Evolutionary conservation across 208 protist species (phyloP).

Genomic region (Jaenimonas drosophilae): DNA sequence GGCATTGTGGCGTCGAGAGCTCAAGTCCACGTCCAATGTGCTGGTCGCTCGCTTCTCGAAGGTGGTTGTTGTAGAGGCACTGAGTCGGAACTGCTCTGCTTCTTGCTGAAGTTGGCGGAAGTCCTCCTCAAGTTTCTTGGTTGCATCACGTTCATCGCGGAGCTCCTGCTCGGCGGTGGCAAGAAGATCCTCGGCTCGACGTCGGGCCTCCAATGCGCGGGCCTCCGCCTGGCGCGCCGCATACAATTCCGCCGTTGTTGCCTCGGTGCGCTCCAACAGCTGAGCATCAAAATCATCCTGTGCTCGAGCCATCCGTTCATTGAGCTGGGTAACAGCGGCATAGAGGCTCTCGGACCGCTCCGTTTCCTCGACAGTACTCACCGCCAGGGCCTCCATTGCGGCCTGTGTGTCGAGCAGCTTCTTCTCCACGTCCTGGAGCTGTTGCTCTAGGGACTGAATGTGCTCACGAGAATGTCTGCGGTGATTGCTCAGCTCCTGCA

Average conservation of each 20-base stretch:
- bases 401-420: not conserved
- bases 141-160: slow-evolving; percentile 2
- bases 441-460: no score
- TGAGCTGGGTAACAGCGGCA: slow-evolving; percentile 11
- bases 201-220: slow-evolving; percentile 20
- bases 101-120: slow-evolving; percentile 14
- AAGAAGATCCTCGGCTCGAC: slow-evolving; percentile 20
- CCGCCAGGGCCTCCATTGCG: slow-evolving; percentile 15
- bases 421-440: not conserved
- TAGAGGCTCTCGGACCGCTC: slow-evolving; percentile 12
- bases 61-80: not conserved
- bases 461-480: no score
- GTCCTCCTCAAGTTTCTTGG: slow-evolving; percentile 12
- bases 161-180: slow-evolving; percentile 14
- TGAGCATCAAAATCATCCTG: slow-evolving; percentile 39
- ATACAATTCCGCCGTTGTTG: slow-evolving; percentile 23
- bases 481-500: not conserved
- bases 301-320: slow-evolving; percentile 7
- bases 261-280: slow-evolving; percentile 7
- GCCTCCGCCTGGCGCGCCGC: slow-evolving; percentile 21
- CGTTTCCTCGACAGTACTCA: slow-evolving; percentile 2
- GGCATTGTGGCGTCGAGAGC: not conserved
- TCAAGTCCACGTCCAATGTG: no score
- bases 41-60: not conserved
- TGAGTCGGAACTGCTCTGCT: slow-evolving; percentile 9